These are phyloP conservation scores for Eragrostis tef DNA, from an alignment of 202 grass and related monocot genomes.

Conservation along the genomic window DNA sequence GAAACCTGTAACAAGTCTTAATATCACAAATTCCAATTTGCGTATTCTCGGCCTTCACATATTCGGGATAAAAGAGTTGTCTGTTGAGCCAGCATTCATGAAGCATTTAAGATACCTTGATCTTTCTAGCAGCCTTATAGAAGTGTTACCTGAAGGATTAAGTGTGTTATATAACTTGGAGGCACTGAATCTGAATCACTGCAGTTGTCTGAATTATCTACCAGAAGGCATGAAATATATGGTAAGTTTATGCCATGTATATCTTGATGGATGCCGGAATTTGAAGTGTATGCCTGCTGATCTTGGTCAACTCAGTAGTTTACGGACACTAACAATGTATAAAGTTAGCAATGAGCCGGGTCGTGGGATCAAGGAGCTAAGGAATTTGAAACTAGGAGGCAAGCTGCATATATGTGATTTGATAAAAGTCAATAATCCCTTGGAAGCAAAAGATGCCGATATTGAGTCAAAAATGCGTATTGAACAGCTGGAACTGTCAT, in stretches of 20 bases:
- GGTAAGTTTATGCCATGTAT: constrained; percentile 22
- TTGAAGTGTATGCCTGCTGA: background rate
- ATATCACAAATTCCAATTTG: background rate
- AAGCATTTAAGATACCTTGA: constrained; percentile 45
- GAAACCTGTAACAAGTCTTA: background rate
- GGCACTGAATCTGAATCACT: background rate
- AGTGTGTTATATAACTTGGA: constrained; percentile 6
- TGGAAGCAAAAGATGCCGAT: constrained; percentile 1
- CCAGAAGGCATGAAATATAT: constrained; percentile 25
- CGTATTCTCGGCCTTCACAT: background rate
- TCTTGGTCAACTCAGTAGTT: background rate
- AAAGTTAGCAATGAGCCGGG: background rate
- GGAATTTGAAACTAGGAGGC: background rate
- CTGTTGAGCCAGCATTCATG: constrained; percentile 17
- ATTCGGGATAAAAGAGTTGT: background rate
- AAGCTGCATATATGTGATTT: background rate
- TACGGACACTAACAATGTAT: constrained; percentile 1
- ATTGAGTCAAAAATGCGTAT: background rate
- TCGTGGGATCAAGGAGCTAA: background rate
- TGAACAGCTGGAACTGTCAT: background rate
- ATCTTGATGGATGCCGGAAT: background rate
- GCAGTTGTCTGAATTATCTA: background rate
- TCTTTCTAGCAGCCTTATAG: fast-evolving
- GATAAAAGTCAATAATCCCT: background rate
- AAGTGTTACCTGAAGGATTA: background rate